Base-by-base conservation (phyloP, 768 basidiomycete genomes). In the Mycena chlorophos region DNA sequence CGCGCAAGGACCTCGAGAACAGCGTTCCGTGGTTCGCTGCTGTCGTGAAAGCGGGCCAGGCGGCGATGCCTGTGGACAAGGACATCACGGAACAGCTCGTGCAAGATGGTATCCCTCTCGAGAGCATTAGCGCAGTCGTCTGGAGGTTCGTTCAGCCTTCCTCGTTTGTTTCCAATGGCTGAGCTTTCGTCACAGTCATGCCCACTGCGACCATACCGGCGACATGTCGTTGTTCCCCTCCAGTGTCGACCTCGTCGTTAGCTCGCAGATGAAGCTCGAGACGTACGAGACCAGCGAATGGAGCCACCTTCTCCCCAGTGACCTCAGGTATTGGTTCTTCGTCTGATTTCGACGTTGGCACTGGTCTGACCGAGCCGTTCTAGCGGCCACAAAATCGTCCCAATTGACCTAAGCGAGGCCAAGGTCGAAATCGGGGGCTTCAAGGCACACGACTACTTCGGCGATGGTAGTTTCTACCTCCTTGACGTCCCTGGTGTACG, bases 381-480 rank as follows among this genome's bases (percentile, higher is more conserved):
- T 38, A 64, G 63, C 4, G 52, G 53, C 31, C 57, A 31, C 17
- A n/a, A 56, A 16, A 47, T 64, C 22, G 45, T 49, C 16, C 49
- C 46, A 28, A 4, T 64, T 2, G 38, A 58, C 30, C 60, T 64
- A 20, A 22, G 52, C 5, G 16, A 25, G 10, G n/a, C 59, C 1
- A 40, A 23, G 5, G 38, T 57, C 13, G 49, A 29, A 3, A 60
- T 64, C 43, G 56, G 57, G 30, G 58, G 57, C 39, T 25, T 64
- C 25, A 51, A 54, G 14, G 57, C 63, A 22, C 30, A 52, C 10
- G 55, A 60, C 26, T 60, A 46, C 29, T 56, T 60, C n/a, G 52
- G 50, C 2, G 57, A 59, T 30, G 62, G 60, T n/a, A 61, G 59
- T 23, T 60, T 64, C 20, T 64, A 64, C 42, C 54, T 64, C 26